Percentiles rank a stretch among this genome's conserved stretches.
These are phyloP conservation scores for Nannizzia gypsea DNA, from an alignment of 2,329 filamentous ascomycete species.

Conservation along the genomic window DNA sequence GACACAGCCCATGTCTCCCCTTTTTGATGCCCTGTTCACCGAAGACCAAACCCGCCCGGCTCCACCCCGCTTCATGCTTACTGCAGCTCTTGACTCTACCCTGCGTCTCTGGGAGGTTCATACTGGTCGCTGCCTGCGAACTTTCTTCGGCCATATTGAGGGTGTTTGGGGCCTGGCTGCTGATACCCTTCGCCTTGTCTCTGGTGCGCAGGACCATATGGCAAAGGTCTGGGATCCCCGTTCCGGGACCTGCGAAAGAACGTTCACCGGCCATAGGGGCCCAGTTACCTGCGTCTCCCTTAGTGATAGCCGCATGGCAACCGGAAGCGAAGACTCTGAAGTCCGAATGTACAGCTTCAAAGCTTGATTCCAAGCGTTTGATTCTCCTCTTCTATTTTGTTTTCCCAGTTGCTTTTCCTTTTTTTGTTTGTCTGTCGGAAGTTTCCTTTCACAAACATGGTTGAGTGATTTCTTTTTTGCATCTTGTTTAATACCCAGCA, in stretches of 20 bases:
- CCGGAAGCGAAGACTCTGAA: conserved; percentile 86
- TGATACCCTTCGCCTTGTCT: conserved; percentile 77
- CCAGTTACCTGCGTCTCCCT: conserved; percentile 89
- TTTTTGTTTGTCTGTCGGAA: neutral
- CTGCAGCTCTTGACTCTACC: conserved; percentile 79
- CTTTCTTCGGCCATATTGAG: conserved; percentile 93
- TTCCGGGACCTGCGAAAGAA: conserved; percentile 82
- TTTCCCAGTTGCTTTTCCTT: neutral
- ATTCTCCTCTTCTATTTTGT: neutral
- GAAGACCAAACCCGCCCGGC: conserved; percentile 52
- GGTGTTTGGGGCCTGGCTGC: conserved; percentile 89
- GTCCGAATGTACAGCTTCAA: conserved; percentile 52
- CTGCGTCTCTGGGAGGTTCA: conserved; percentile 86
- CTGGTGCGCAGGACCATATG: conserved; percentile 84
- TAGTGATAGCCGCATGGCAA: conserved; percentile 79
- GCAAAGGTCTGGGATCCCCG: conserved; percentile 93
- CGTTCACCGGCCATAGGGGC: conserved; percentile 78
- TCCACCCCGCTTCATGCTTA: conserved; percentile 84
- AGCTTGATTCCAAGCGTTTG: neutral
- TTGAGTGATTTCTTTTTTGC: neutral
- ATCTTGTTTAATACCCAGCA: neutral
- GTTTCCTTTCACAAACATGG: neutral
- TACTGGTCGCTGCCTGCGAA: conserved; percentile 70
- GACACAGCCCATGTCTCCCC: conserved; percentile 17
- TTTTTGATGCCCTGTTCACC: conserved; percentile 41